A percentile compares a stretch with the other conserved stretches of the same genome.
Conservation (phyloP, 2,329 filamentous ascomycete genomes). For the Aspergillus ibericus region DNA sequence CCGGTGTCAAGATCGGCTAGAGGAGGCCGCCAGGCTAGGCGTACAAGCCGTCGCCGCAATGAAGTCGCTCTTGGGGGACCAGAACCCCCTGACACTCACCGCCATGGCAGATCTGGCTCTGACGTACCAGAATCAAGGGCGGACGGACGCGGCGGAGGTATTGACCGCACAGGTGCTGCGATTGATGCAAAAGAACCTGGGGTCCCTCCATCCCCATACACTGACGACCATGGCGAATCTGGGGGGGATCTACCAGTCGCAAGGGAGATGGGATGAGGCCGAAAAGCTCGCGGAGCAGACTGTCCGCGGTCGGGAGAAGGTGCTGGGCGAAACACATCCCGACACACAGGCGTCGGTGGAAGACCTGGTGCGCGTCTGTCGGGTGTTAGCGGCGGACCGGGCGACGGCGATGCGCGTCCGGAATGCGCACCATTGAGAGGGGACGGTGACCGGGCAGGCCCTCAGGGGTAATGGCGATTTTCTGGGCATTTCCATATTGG, state of each 20-base stretch:
- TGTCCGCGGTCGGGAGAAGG: constrained; percentile 1
- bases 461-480: neutral
- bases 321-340: constrained; percentile 7
- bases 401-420: neutral
- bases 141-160: neutral
- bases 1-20: constrained; percentile 5
- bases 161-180: constrained; percentile 5
- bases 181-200: constrained; percentile 8
- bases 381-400: constrained; percentile 4
- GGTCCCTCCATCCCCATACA: constrained; percentile 4
- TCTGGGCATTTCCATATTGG: neutral
- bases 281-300: constrained; percentile 4
- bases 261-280: constrained; percentile 10
- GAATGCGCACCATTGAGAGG: neutral
- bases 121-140: constrained; percentile 9
- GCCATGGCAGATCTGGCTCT: constrained; percentile 12
- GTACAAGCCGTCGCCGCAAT: constrained; percentile 3
- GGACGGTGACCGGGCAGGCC: neutral
- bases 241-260: constrained; percentile 8
- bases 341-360: constrained; percentile 7
- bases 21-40: constrained; percentile 1
- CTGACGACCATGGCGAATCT: constrained; percentile 10
- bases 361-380: constrained; percentile 8
- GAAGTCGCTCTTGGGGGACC: neutral
- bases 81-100: constrained; percentile 6